Evolutionary conservation across 208 protist genomes (phyloP).

Genomic region (Angomonas deanei): DNA sequence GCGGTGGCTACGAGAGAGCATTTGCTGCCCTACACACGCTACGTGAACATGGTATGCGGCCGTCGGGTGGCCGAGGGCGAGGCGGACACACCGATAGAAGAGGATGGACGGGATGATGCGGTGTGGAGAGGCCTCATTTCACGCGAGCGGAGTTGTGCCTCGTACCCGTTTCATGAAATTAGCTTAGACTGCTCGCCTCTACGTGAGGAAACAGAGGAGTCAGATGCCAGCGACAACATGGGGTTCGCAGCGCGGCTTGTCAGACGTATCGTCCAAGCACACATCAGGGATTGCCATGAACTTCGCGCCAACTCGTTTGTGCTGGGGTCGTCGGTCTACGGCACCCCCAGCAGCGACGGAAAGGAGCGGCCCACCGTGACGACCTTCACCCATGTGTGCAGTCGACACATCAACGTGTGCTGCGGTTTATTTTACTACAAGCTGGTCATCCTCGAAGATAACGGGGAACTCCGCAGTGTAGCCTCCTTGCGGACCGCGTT

Average conservation of each 20-base stretch:
- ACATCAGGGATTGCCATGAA: no score
- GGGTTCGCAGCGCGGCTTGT: no score
- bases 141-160: background rate
- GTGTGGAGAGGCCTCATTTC: no score
- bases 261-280: no score
- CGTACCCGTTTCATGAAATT: no score
- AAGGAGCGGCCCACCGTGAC: no score
- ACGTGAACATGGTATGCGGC: background rate
- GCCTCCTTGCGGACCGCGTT: conserved; percentile 17
- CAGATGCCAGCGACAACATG: no score
- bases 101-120: background rate
- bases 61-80: background rate
- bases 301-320: no score
- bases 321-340: no score
- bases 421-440: conserved; percentile 65
- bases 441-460: conserved; percentile 48
- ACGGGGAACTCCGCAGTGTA: conserved; percentile 9
- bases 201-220: no score
- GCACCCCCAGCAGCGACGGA: no score
- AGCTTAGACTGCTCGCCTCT: no score
- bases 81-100: background rate
- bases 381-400: background rate
- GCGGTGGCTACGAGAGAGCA: background rate
- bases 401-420: conserved; percentile 68
- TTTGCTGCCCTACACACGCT: background rate